phyloP scores from a whole-genome alignment of 495 filamentous ascomycete genomes.

The Neurospora sp. region DNA sequence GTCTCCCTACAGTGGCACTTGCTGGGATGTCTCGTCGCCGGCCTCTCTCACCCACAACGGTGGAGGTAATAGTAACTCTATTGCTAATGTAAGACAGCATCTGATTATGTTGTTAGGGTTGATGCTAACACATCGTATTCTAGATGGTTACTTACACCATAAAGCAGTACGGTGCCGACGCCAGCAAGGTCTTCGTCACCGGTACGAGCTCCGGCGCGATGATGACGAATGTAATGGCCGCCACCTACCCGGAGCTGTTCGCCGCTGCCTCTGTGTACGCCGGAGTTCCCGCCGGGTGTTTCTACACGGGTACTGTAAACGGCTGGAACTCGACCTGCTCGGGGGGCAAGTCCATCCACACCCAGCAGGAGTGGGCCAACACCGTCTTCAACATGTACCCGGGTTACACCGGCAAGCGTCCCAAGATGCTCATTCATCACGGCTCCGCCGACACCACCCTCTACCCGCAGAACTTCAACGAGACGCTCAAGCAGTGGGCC shows the following conservation, averaged over 20 bases:
- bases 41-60: slow-evolving; percentile 45
- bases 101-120: not conserved
- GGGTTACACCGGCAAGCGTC: slow-evolving; percentile 18
- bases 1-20: slow-evolving; percentile 36
- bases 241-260: slow-evolving; percentile 48
- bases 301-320: slow-evolving; percentile 31
- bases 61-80: slow-evolving; percentile 48
- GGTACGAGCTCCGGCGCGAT: slow-evolving; percentile 44
- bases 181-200: slow-evolving; percentile 39
- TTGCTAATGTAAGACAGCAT: slow-evolving; percentile 29
- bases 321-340: slow-evolving; percentile 39
- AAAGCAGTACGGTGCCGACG: slow-evolving; percentile 37
- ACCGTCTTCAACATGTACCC: slow-evolving; percentile 38
- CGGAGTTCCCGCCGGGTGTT: slow-evolving; percentile 53
- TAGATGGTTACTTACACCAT: slow-evolving; percentile 47
- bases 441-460: slow-evolving; percentile 39
- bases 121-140: not conserved
- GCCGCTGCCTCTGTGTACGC: slow-evolving; percentile 45
- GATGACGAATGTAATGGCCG: slow-evolving; percentile 45
- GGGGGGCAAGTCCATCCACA: slow-evolving; percentile 28
- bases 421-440: slow-evolving; percentile 43
- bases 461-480: slow-evolving; percentile 38
- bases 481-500: slow-evolving; percentile 45
- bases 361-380: slow-evolving; percentile 33
- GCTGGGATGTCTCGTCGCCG: slow-evolving; percentile 52